Evolutionary conservation across 768 basidiomycete genomes (phyloP).

Genomic region (Pleurotus djamor): DNA sequence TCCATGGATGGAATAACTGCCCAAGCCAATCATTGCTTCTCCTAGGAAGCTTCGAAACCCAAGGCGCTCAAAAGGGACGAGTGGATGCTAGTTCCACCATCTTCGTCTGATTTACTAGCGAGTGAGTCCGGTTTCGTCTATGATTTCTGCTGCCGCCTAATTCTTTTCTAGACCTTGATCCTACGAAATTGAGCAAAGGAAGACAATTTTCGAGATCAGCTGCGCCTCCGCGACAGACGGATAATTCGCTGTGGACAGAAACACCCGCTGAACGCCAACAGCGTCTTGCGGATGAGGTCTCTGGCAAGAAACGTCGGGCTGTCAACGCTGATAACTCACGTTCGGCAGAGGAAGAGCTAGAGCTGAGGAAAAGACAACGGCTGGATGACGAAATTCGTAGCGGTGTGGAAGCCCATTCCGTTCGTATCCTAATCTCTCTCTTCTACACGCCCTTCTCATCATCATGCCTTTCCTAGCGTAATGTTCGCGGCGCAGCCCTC

Average conservation of each 20-base stretch:
- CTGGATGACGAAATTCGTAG: conserved; percentile 67
- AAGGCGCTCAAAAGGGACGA: conserved; percentile 84
- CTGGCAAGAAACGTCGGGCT: conserved; percentile 83
- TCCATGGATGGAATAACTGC: too few relatives aligned
- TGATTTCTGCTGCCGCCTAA: neutral
- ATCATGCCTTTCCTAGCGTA: conserved; percentile 28
- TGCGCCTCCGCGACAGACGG: conserved; percentile 41
- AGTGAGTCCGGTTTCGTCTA: conserved; percentile 45
- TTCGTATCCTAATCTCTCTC: conserved; percentile 26
- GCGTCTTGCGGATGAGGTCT: conserved; percentile 89
- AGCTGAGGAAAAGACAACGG: conserved; percentile 53
- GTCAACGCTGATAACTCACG: conserved; percentile 45
- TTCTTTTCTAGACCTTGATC: conserved; percentile 67
- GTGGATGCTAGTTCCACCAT: conserved; percentile 98
- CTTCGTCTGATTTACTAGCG: conserved; percentile 72
- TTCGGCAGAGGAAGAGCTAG: conserved; percentile 37
- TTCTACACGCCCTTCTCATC: neutral
- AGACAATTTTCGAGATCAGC: conserved; percentile 74
- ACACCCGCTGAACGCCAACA: conserved; percentile 92
- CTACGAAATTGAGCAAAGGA: conserved; percentile 70
- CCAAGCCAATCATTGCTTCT: neutral
- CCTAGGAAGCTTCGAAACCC: conserved; percentile 72
- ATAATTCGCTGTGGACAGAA: conserved; percentile 91
- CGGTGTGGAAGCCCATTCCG: conserved; percentile 81
- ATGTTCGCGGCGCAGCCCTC: conserved; percentile 50